Base-by-base conservation (phyloP, 768 basidiomycete genomes). In the Hypsizygus marmoreus region DNA sequence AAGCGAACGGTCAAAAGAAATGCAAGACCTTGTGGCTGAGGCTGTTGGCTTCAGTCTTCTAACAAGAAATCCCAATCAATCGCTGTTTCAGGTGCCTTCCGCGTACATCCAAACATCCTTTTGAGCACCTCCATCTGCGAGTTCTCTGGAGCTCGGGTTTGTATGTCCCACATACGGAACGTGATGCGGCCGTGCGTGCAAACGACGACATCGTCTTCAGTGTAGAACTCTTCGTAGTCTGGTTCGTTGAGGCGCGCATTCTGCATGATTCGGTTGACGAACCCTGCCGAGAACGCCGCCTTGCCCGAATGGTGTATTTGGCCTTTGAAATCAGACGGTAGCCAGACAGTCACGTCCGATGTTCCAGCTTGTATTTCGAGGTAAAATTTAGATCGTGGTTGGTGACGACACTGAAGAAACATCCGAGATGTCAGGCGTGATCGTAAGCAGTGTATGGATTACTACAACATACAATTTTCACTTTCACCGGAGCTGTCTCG, bases 61-160 rank as follows among this genome's bases (percentile, higher is more conserved):
- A 90, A 73, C 46, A 90, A 68, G 64, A 86, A 89, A 61, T 90
- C 88, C 88, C 88, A 90, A 65, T 89, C 76, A 47, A 87, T 82
- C 33, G 70, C 45, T 10, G 74, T 75, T 57, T 78, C 80, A 6
- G 79, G 77, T 33, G 71, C 67, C 61, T 75, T 84, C 56, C 73
- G 79, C 9, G 71, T 56, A 61, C 79, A 79, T 31, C 82, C 71
- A 58, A 87, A 84, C 48, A 87, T 70, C 37, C 85, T 75, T 61
- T 79, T 84, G 53, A 83, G 61, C 2, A 74, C 68, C 66, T 89
- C 88, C 61, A 77, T 81, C 45, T 76, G 77, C 35, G 68, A 45
- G 35, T 76, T 79, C 62, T 90, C 88, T 14, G 86, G 81, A 34
- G 79, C 73, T 52, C 77, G 74, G 12, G 81, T 79, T 50, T 76